phyloP scores from a whole-genome alignment of 1,284 basidiomycete genomes.

The Cystobasidium sp. region DNA sequence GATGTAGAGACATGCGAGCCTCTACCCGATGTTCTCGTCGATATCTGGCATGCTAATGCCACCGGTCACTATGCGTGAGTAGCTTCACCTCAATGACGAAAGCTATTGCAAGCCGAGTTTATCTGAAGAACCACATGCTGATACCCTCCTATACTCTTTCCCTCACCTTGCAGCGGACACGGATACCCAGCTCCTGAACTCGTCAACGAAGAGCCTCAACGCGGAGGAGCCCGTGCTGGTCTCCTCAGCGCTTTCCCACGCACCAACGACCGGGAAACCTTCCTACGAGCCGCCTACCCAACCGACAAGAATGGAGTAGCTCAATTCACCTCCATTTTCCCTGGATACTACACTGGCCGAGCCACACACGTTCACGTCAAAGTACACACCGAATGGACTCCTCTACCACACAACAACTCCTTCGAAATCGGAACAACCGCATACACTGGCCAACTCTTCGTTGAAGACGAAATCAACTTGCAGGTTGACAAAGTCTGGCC shows the following conservation, averaged over 20 bases:
- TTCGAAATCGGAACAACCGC: slow-evolving; percentile 55
- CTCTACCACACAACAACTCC: slow-evolving; percentile 57
- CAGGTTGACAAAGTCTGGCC: slow-evolving; percentile 57
- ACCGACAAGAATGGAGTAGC: slow-evolving; percentile 70
- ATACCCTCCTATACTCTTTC: not conserved
- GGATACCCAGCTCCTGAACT: slow-evolving; percentile 57
- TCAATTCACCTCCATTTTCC: slow-evolving; percentile 71
- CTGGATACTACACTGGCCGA: slow-evolving; percentile 62
- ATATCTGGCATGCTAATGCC: slow-evolving; percentile 68
- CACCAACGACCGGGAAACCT: slow-evolving; percentile 60
- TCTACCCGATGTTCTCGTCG: slow-evolving; percentile 69
- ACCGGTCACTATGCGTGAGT: slow-evolving; percentile 58
- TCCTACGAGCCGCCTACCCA: slow-evolving; percentile 69
- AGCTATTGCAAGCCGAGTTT: not conserved
- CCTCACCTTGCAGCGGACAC: slow-evolving; percentile 55
- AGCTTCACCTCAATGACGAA: not conserved
- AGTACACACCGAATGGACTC: slow-evolving; percentile 58
- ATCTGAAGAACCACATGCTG: not conserved
- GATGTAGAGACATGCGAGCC: slow-evolving; percentile 74
- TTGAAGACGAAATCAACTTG: slow-evolving; percentile 59
- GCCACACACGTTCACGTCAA: slow-evolving; percentile 58
- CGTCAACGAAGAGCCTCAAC: slow-evolving; percentile 56
- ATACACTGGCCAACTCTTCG: slow-evolving; percentile 61
- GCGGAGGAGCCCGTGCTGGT: slow-evolving; percentile 56
- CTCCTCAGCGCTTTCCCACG: slow-evolving; percentile 58